These are phyloP conservation scores for Viridothelium virens DNA, from an alignment of 495 filamentous ascomycete species.

Conservation along the genomic window DNA sequence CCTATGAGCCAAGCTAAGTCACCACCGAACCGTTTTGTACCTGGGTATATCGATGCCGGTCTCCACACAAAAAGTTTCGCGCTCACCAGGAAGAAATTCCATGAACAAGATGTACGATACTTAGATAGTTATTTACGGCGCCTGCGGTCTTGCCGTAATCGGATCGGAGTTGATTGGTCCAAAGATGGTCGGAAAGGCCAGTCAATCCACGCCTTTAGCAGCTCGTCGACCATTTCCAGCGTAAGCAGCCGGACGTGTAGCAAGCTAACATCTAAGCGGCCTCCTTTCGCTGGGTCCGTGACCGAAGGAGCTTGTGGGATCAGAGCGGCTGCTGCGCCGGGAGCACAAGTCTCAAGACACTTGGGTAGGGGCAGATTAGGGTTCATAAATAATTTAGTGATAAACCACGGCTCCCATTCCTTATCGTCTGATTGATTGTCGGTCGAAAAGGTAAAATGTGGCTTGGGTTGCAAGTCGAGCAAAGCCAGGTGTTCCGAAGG, in stretches of 20 bases:
- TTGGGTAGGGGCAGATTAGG: slow-evolving; percentile 8
- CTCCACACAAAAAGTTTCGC: no score
- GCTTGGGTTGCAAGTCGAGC: slow-evolving; percentile 26
- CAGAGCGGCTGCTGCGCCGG: slow-evolving; percentile 32
- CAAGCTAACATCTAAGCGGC: slow-evolving; percentile 26
- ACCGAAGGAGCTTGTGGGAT: slow-evolving; percentile 27
- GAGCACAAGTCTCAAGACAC: slow-evolving; percentile 27
- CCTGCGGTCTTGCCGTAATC: no score
- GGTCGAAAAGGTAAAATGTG: slow-evolving; percentile 12
- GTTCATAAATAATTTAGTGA: slow-evolving; percentile 17
- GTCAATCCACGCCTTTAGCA: slow-evolving; percentile 32
- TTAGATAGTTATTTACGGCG: not conserved
- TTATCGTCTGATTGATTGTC: slow-evolving; percentile 11
- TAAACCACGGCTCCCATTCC: slow-evolving; percentile 16
- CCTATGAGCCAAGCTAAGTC: no score
- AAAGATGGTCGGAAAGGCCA: slow-evolving; percentile 34
- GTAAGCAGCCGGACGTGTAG: slow-evolving; percentile 30
- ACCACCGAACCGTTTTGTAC: no score
- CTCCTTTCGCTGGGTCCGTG: slow-evolving; percentile 33
- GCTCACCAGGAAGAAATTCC: no score
- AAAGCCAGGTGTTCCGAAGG: slow-evolving; percentile 17
- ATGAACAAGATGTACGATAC: not conserved
- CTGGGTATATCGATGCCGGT: no score
- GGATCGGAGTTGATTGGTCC: slow-evolving; percentile 15
- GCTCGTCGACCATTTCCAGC: slow-evolving; percentile 30